Conservation (phyloP, 768 basidiomycete genomes). For the Termitomyces sp. region DNA sequence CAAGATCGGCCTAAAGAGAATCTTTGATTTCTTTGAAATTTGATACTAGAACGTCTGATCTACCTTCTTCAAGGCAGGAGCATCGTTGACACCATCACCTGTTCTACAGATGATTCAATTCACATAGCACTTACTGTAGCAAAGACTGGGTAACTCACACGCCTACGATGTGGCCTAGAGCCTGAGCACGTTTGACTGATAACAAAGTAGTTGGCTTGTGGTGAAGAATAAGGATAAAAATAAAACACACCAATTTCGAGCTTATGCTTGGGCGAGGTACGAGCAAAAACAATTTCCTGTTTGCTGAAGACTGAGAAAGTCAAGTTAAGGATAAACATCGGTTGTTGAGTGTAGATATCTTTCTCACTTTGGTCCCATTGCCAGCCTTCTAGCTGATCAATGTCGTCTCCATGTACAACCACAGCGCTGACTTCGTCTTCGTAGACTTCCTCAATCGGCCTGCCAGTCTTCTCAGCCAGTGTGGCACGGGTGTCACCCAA, state of each 20-base stretch:
- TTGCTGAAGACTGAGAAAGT: slow-evolving; percentile 50
- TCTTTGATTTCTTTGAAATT: background rate
- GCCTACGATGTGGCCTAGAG: slow-evolving; percentile 65
- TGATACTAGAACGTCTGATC: background rate
- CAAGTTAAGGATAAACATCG: background rate
- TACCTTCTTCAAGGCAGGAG: slow-evolving; percentile 61
- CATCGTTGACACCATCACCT: slow-evolving; percentile 70
- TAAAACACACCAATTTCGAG: slow-evolving; percentile 54
- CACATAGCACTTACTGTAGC: background rate
- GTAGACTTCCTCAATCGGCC: slow-evolving; percentile 51
- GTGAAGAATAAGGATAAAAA: background rate
- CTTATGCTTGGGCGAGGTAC: slow-evolving; percentile 69
- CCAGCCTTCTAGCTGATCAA: slow-evolving; percentile 62
- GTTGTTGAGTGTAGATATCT: slow-evolving; percentile 14
- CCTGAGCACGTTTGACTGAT: slow-evolving; percentile 64
- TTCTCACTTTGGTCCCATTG: slow-evolving; percentile 68
- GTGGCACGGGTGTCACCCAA: slow-evolving; percentile 62
- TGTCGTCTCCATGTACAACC: slow-evolving; percentile 64
- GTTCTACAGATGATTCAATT: slow-evolving; percentile 31
- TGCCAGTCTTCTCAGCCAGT: slow-evolving; percentile 48
- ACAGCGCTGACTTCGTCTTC: slow-evolving; percentile 65
- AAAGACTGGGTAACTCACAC: slow-evolving; percentile 39
- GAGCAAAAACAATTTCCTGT: slow-evolving; percentile 65
- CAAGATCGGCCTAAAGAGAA: slow-evolving; percentile 48
- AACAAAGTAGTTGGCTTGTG: background rate